These are phyloP conservation scores for Talaromyces liani DNA, from an alignment of 495 filamentous ascomycete species.

Conservation along the genomic window DNA sequence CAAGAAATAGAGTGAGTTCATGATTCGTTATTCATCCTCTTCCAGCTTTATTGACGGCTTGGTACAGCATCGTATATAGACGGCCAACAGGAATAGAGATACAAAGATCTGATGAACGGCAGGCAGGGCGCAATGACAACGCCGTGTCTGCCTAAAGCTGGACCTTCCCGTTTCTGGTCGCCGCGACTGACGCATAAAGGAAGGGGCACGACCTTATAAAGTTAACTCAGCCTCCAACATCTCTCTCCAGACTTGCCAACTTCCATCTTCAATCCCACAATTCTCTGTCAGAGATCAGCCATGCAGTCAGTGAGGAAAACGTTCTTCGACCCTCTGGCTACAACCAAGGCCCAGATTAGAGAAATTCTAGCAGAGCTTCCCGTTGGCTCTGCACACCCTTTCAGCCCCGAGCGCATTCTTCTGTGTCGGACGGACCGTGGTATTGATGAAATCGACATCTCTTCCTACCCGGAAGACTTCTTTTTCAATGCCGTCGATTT, in stretches of 20 bases:
- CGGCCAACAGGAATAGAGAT: too few relatives aligned
- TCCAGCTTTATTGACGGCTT: too few relatives aligned
- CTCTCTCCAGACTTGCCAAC: background rate
- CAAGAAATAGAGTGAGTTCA: too few relatives aligned
- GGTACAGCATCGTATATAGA: too few relatives aligned
- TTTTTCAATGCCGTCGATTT: slow-evolving; percentile 23
- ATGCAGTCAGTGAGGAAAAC: slow-evolving; percentile 19
- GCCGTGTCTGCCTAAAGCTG: background rate
- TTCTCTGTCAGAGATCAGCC: background rate
- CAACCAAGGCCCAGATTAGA: slow-evolving; percentile 16
- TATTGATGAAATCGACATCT: slow-evolving; percentile 20
- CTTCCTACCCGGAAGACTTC: slow-evolving; percentile 16
- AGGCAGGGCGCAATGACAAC: background rate
- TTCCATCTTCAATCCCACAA: background rate
- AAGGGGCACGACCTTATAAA: background rate
- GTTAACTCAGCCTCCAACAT: background rate
- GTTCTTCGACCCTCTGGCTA: slow-evolving; percentile 19
- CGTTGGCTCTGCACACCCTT: slow-evolving; percentile 21
- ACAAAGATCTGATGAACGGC: too few relatives aligned
- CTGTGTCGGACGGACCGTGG: slow-evolving; percentile 17
- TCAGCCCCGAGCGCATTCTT: slow-evolving; percentile 18
- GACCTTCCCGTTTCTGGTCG: background rate
- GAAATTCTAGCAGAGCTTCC: slow-evolving; percentile 16
- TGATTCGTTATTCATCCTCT: too few relatives aligned
- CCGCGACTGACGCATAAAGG: background rate